phyloP scores from a whole-genome alignment of 2,329 filamentous ascomycete species.

The Diaporthe sp. region DNA sequence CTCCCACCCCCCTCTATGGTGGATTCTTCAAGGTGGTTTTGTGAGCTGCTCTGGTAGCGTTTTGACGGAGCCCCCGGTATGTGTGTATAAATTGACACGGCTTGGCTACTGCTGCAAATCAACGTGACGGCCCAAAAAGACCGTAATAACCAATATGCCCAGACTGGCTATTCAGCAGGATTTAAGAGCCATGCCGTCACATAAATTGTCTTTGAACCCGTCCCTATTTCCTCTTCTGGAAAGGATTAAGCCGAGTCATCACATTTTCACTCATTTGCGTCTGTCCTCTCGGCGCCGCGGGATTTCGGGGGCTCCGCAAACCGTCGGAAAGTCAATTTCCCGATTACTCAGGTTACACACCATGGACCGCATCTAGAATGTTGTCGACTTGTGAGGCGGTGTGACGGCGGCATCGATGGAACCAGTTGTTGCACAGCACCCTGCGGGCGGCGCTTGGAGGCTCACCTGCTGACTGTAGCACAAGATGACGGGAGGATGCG shows the following conservation, averaged over 20 bases:
- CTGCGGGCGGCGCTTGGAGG: conserved; percentile 20
- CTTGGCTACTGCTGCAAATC: too few species aligned
- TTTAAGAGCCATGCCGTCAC: too few species aligned
- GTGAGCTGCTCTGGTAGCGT: too few species aligned
- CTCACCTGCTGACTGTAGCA: conserved; percentile 30
- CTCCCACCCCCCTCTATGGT: too few species aligned
- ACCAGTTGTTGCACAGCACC: conserved; percentile 22
- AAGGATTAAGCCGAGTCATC: not conserved
- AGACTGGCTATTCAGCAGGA: too few species aligned
- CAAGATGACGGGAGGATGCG: conserved; percentile 30
- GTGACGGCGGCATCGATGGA: not conserved
- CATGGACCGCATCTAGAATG: not conserved
- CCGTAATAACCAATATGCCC: too few species aligned
- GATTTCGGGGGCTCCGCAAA: not conserved
- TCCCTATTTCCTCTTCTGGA: not conserved
- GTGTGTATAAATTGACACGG: too few species aligned
- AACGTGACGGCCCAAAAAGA: too few species aligned
- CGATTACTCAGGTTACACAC: conserved; percentile 11
- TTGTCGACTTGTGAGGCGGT: conserved; percentile 2
- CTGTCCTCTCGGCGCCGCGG: not conserved
- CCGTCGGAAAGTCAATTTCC: too few species aligned
- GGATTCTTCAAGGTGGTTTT: too few species aligned
- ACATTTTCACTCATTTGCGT: not conserved
- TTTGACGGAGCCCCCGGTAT: too few species aligned
- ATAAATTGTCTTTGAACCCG: not conserved